Evolutionary conservation across 805 yeast species (phyloP), one percentile per base, ranked within the genome.

Genomic region (Lipomyces oligophaga): DNA sequence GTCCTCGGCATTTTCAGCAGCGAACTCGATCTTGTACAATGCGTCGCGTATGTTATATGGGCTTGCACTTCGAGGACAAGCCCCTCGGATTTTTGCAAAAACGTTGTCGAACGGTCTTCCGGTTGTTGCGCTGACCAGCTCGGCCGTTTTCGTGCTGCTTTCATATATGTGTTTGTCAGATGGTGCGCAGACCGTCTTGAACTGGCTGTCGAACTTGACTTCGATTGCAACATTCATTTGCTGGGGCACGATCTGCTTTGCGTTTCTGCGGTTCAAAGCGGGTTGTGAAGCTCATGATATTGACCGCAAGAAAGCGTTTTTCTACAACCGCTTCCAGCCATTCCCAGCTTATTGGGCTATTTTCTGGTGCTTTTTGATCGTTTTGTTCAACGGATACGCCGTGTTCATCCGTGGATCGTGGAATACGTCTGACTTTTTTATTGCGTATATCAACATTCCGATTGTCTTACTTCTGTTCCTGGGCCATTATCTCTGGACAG

Each of bases 1-100:
- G 44, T 72, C 85, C 4, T 76, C 93, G 1, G 83, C 89, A 0
- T 81, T 85, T 56, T 80, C 88, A 28, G 88, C 95, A 1, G 95
- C 51, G 11, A 47, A 52, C 33, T 49, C 56, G 25, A 31, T 34
- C 3, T 28, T 49, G 5, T 52, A 44, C 32, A 10, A 33, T 16
- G 40, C 55, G 16, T 42, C 52, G 28, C 70, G 83, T 55, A 71
- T 84, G 0, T 67, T 85, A 19, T 80, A 80, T 62, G 86, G 86
- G 2, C 68, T 85, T 64, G 83, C 93, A 0, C 65, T 76, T 25
- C 78, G 76, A 58, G 88, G 90, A 0, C 76, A 77, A 51, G 90
- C 93, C 1, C 95, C 95, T 8, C 68, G 68, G 31, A 55, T 83
- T 35, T 83, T 86, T 55, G 67, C 77, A 10, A 69, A 67, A 51